Evolutionary conservation across 768 basidiomycete species (phyloP).

Genomic region (Hericium coralloides): DNA sequence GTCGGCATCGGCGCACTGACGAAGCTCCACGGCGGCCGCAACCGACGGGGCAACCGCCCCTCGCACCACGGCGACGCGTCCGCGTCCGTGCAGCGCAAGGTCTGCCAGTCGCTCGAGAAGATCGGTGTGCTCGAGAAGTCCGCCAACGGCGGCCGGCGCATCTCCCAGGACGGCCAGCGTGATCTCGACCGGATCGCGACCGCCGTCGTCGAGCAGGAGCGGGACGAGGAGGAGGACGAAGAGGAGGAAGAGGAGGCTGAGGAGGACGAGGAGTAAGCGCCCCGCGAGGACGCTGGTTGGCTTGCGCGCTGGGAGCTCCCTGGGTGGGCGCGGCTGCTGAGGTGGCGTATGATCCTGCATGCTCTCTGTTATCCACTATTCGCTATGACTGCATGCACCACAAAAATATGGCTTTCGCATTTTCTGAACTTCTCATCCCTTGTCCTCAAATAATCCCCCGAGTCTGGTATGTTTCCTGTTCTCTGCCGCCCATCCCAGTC

Average conservation of each 20-base stretch:
- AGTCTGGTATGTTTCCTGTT: no score
- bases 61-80: slow-evolving; percentile 89
- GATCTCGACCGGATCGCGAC: slow-evolving; percentile 93
- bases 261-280: slow-evolving; percentile 32
- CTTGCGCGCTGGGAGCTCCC: not conserved
- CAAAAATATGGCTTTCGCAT: slow-evolving; percentile 2
- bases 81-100: slow-evolving; percentile 84
- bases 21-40: slow-evolving; percentile 95
- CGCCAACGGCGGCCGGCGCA: slow-evolving; percentile 90
- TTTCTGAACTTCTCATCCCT: not conserved
- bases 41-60: slow-evolving; percentile 93
- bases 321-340: not conserved
- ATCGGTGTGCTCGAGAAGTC: slow-evolving; percentile 95
- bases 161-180: slow-evolving; percentile 93
- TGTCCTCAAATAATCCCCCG: no score
- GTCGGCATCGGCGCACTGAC: slow-evolving; percentile 88
- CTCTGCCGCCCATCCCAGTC: no score
- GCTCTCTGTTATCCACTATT: not conserved
- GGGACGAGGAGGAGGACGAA: slow-evolving; percentile 67
- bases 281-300: not conserved
- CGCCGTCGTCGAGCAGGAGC: slow-evolving; percentile 71
- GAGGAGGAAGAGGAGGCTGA: slow-evolving; percentile 66
- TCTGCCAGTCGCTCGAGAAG: slow-evolving; percentile 97
- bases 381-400: slow-evolving; percentile 7
- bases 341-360: slow-evolving; percentile 2